Evolutionary conservation across 179 eudicot species (phyloP).

Genomic region (Beta lomatogona): DNA sequence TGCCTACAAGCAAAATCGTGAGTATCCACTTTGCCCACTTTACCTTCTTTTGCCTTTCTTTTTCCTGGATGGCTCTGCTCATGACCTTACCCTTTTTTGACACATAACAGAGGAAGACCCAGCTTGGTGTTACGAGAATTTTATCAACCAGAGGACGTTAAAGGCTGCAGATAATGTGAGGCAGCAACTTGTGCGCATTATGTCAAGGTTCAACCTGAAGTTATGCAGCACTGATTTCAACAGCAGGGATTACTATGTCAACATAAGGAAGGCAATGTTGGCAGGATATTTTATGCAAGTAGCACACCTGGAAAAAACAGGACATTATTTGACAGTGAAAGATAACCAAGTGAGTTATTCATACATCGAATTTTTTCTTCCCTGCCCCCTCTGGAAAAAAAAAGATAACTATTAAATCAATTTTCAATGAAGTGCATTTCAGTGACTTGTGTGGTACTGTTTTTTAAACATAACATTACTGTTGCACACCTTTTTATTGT

Average conservation of each 20-base stretch:
- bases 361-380: not conserved
- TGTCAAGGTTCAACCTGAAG: slow-evolving; percentile 82
- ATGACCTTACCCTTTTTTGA: not conserved
- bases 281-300: slow-evolving; percentile 99
- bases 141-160: slow-evolving; percentile 71
- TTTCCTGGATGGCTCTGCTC: not conserved
- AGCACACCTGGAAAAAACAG: slow-evolving; percentile 88
- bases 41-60: not conserved
- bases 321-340: slow-evolving; percentile 88
- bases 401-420: not conserved
- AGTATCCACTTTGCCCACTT: slow-evolving; percentile 31
- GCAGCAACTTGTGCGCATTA: slow-evolving; percentile 87
- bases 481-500: not conserved
- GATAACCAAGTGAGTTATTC: slow-evolving; percentile 74
- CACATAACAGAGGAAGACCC: slow-evolving; percentile 72
- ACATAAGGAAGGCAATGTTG: slow-evolving; percentile 94
- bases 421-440: not conserved
- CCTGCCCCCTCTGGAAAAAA: not conserved
- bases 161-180: slow-evolving; percentile 96
- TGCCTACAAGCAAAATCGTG: slow-evolving; percentile 91
- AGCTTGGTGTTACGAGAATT: slow-evolving; percentile 92
- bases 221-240: slow-evolving; percentile 90
- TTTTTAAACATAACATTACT: not conserved
- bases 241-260: slow-evolving; percentile 89
- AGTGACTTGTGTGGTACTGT: not conserved